Evolutionary conservation across 108 stramenopile genomes (phyloP), one percentile per base, ranked within the genome.

Genomic region (Chaetoceros muelleri): DNA sequence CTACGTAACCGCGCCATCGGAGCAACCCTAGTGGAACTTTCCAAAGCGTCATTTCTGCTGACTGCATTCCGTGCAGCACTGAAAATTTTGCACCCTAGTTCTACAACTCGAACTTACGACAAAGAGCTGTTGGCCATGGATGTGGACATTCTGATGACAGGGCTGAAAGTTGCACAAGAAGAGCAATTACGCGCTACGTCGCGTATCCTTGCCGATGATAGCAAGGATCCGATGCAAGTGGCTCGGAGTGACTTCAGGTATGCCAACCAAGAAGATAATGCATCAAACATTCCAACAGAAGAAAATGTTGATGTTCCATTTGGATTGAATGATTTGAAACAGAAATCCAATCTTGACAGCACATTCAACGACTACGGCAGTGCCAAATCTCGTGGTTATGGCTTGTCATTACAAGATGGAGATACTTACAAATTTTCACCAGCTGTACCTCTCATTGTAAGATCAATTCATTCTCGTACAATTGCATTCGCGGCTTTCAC

Each of bases 71-170:
- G 91, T 52, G 81, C 86, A 17, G 82, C 85, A 44, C 81, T 93
- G n/a, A 88, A 89, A 60, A 75, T 89, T 58, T 81, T 84, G 0
- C 87, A 89, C 54, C 91, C 91, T 0, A 84, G 82, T 66, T 89
- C 87, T 10, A 70, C 91, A 22, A 82, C 87, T 7, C 75, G 91
- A 47, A 71, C 83, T 34, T 74, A 66, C 54, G 91, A 93, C 60
- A 83, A 78, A 52, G 87, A 89, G 47, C 45, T 86, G 8, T 52
- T 93, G 24, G 84, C 91, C 24, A 82, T 93, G 84, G 91, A 88
- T 63, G 80, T 82, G 5, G 85, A 93, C 58, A 88, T 93, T 48
- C 69, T 88, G 28, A 82, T 88, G 75, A 88, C 79, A 8, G 82
- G 80, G 18, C 52, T 88, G 26, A 93, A 93, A 56, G 79, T 93